Conservation (phyloP, 306 rosid species). For the Sechiopsis laciniata region DNA sequence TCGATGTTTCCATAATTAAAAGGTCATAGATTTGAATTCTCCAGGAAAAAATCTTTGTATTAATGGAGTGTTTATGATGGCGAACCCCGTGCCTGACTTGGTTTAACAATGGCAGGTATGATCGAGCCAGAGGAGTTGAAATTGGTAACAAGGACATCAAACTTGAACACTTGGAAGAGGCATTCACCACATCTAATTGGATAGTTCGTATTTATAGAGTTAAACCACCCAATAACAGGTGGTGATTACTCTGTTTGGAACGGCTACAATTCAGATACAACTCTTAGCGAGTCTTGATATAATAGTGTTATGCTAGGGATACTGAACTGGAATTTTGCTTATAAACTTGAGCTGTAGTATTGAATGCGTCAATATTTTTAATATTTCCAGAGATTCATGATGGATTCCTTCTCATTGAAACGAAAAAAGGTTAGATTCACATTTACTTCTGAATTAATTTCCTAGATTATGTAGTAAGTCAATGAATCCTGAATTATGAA, state of each 20-base stretch:
- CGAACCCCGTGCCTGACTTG: too few species aligned
- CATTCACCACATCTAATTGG: conserved; percentile 94
- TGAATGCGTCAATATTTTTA: conserved; percentile 4
- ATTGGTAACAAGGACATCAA: conserved; percentile 94
- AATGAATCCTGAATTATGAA: too few species aligned
- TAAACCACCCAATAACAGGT: conserved; percentile 94
- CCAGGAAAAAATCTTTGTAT: too few species aligned
- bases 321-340: conserved; percentile 24
- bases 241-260: conserved; percentile 36
- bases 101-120: conserved; percentile 43
- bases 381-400: not conserved
- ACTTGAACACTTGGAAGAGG: conserved; percentile 96
- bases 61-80: too few species aligned
- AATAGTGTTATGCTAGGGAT: conserved; percentile 14
- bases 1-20: not conserved
- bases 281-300: not conserved
- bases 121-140: conserved; percentile 98
- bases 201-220: conserved; percentile 98
- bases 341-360: conserved; percentile 20
- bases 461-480: too few species aligned
- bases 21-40: too few species aligned
- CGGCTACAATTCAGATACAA: conserved; percentile 5
- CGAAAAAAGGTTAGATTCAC: too few species aligned
- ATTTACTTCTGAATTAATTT: too few species aligned
- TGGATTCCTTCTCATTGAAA: not conserved